Conservation (phyloP, 331 rosid species). For the Quercus tomentella region DNA sequence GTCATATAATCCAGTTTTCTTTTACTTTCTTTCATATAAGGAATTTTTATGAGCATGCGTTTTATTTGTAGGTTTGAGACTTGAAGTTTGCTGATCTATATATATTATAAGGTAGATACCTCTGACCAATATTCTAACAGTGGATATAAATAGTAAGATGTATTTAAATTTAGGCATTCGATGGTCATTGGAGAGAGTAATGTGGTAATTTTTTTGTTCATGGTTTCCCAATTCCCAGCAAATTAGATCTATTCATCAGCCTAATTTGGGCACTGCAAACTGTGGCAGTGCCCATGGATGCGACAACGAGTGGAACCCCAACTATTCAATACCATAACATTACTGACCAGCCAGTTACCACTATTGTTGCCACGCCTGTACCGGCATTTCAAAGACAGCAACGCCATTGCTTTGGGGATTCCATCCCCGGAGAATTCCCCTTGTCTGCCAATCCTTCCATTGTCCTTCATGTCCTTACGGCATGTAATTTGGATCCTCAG, state of each 20-base stretch:
- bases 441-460: slow-evolving; percentile 88
- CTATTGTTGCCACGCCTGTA: slow-evolving; percentile 55
- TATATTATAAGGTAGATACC: slow-evolving; percentile 60
- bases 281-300: slow-evolving; percentile 97
- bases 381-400: slow-evolving; percentile 70
- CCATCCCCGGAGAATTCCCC: slow-evolving; percentile 93
- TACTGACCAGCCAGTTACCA: slow-evolving; percentile 77
- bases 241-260: slow-evolving; percentile 53
- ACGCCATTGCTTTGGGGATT: slow-evolving; percentile 86
- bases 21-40: slow-evolving; percentile 39
- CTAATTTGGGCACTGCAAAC: slow-evolving; percentile 78
- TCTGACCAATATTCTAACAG: not conserved
- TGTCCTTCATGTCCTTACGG: slow-evolving; percentile 90
- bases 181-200: slow-evolving; percentile 24
- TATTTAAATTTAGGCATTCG: not conserved
- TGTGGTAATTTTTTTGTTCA: slow-evolving; percentile 47
- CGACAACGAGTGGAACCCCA: slow-evolving; percentile 90
- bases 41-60: slow-evolving; percentile 56
- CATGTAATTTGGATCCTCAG: slow-evolving; percentile 85
- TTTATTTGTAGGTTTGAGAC: slow-evolving; percentile 87
- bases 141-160: not conserved
- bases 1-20: slow-evolving; percentile 18
- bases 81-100: slow-evolving; percentile 81
- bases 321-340: slow-evolving; percentile 83
- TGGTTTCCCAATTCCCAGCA: slow-evolving; percentile 58